phyloP scores from a whole-genome alignment of 345 rosid genomes.

The Eucalyptus marginata region DNA sequence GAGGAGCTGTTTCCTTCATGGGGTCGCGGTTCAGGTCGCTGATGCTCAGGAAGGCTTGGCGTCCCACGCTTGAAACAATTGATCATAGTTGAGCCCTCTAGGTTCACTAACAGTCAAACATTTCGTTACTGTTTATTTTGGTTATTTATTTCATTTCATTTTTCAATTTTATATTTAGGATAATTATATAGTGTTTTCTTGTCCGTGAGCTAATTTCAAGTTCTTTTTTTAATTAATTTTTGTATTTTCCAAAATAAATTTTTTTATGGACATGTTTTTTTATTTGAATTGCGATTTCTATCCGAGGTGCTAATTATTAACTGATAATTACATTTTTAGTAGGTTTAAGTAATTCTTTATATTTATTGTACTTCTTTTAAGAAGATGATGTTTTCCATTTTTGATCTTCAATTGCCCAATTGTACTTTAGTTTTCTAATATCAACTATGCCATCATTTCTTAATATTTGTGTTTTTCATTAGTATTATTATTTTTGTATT shows the following conservation, averaged over 20 bases:
- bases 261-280: not conserved
- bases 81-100: no score
- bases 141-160: not conserved
- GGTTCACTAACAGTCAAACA: not conserved
- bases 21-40: slow-evolving; percentile 50
- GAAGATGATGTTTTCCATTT: not conserved
- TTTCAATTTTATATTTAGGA: not conserved
- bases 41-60: slow-evolving; percentile 55
- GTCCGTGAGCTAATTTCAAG: not conserved
- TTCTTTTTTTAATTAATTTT: not conserved
- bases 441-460: not conserved
- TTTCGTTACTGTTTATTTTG: not conserved
- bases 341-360: not conserved
- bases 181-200: not conserved
- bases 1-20: no score
- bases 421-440: not conserved
- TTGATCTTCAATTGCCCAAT: not conserved
- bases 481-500: not conserved
- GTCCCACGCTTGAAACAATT: slow-evolving; percentile 54
- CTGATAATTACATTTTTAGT: not conserved
- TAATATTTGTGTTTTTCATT: not conserved
- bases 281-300: not conserved
- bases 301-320: not conserved
- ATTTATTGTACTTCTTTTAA: not conserved
- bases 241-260: not conserved